Percentiles rank a stretch among this genome's conserved stretches.
phyloP scores from a whole-genome alignment of 139 green algal genomes.

The Chlorella vulgaris region DNA sequence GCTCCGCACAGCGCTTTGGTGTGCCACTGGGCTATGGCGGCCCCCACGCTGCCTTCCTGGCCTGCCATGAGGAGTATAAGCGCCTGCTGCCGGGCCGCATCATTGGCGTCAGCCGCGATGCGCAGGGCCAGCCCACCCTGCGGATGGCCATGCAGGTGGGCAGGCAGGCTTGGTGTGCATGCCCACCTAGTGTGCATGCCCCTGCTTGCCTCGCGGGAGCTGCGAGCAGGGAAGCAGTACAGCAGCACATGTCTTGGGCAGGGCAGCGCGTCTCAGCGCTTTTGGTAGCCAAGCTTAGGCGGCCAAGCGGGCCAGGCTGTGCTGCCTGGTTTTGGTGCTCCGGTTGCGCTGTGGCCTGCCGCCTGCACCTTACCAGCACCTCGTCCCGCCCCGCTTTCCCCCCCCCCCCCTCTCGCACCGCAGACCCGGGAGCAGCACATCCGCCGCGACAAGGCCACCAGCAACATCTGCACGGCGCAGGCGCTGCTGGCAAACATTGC shows the following conservation, averaged over 20 bases:
- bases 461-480: slow-evolving; percentile 99
- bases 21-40: slow-evolving; percentile 99
- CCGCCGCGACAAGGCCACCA: slow-evolving; percentile 99
- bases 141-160: slow-evolving; percentile 94
- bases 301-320: too few relatives aligned
- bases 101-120: slow-evolving; percentile 94
- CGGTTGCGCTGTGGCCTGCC: too few relatives aligned
- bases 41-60: slow-evolving; percentile 98
- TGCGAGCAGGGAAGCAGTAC: too few relatives aligned
- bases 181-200: too few relatives aligned
- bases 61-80: slow-evolving; percentile 92
- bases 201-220: too few relatives aligned
- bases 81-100: slow-evolving; percentile 95
- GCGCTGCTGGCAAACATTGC: slow-evolving; percentile 99
- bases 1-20: slow-evolving; percentile 94
- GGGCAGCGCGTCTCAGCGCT: too few relatives aligned
- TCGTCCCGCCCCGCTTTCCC: not conserved
- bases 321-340: not conserved
- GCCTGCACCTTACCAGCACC: too few relatives aligned
- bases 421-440: slow-evolving; percentile 99
- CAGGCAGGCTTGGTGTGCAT: not conserved
- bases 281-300: too few relatives aligned
- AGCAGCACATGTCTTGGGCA: too few relatives aligned
- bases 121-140: slow-evolving; percentile 85
- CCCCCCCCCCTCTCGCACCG: not conserved